Percentiles rank a stretch among this genome's conserved stretches.
Conservation (phyloP, 495 filamentous ascomycete species). For the Clavariopsis aquatica region DNA sequence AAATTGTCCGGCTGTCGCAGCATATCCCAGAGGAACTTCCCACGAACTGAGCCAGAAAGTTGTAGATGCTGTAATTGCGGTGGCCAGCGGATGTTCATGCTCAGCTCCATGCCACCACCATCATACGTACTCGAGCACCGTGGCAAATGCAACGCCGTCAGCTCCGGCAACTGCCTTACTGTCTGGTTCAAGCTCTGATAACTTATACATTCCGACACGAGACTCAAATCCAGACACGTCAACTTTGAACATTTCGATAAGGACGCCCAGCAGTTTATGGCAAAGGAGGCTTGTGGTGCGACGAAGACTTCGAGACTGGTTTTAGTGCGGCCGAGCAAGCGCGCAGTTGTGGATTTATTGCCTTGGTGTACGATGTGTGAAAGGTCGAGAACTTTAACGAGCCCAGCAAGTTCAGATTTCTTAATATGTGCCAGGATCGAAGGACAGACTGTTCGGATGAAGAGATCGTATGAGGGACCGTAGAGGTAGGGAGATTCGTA, state of each 20-base stretch:
- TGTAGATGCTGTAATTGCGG: slow-evolving; percentile 49
- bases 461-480: slow-evolving; percentile 58
- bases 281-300: slow-evolving; percentile 67
- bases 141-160: slow-evolving; percentile 59
- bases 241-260: slow-evolving; percentile 63
- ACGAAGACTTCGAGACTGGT: slow-evolving; percentile 60
- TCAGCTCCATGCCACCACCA: slow-evolving; percentile 17
- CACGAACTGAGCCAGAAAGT: slow-evolving; percentile 50
- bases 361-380: slow-evolving; percentile 64
- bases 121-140: slow-evolving; percentile 50
- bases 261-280: slow-evolving; percentile 63
- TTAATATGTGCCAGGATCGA: slow-evolving; percentile 59
- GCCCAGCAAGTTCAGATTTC: slow-evolving; percentile 54
- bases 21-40: slow-evolving; percentile 47
- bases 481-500: slow-evolving; percentile 56
- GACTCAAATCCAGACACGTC: slow-evolving; percentile 58
- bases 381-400: slow-evolving; percentile 63
- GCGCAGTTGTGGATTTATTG: slow-evolving; percentile 63
- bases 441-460: slow-evolving; percentile 65
- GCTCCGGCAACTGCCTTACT: slow-evolving; percentile 51
- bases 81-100: slow-evolving; percentile 46
- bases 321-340: slow-evolving; percentile 62
- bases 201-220: slow-evolving; percentile 57
- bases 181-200: slow-evolving; percentile 57
- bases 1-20: slow-evolving; percentile 43